Evolutionary conservation across 2,329 filamentous ascomycete genomes (phyloP).

Genomic region (Clonostachys rhizophaga): DNA sequence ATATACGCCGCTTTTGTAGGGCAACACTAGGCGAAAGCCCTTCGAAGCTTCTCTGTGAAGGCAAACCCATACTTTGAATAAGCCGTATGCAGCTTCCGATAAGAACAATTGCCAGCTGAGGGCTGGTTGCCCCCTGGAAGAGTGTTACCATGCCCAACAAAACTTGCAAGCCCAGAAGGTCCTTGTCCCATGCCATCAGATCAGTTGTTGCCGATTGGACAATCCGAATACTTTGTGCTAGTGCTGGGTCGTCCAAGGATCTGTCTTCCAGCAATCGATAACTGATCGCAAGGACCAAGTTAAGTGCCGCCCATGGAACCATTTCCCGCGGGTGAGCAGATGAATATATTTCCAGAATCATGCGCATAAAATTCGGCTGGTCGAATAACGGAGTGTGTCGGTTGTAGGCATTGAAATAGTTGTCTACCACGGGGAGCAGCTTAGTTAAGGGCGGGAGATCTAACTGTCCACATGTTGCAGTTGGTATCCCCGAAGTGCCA

Average conservation of each 20-base stretch:
- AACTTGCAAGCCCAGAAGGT: conserved; percentile 30
- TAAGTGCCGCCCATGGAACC: conserved; percentile 30
- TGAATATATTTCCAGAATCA: conserved; percentile 26
- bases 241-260: conserved; percentile 8
- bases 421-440: conserved; percentile 23
- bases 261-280: too few relatives aligned
- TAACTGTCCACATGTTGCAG: too few relatives aligned
- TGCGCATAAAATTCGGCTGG: conserved; percentile 24
- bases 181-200: conserved; percentile 27
- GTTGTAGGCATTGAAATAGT: conserved; percentile 30
- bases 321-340: conserved; percentile 9
- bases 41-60: conserved; percentile 16
- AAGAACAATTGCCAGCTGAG: conserved; percentile 27
- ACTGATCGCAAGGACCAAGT: conserved; percentile 27
- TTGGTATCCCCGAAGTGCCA: too few relatives aligned
- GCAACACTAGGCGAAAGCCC: conserved; percentile 17
- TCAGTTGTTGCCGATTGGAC: conserved; percentile 30
- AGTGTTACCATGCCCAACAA: conserved; percentile 29
- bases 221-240: conserved; percentile 22
- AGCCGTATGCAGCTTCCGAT: conserved; percentile 30
- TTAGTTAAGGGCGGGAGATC: too few relatives aligned
- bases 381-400: conserved; percentile 27
- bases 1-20: conserved; percentile 26
- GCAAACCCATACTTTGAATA: conserved; percentile 26
- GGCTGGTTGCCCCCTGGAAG: conserved; percentile 27